Percentiles rank a stretch among this genome's conserved stretches.
Evolutionary conservation across 139 green algal genomes (phyloP).

Genomic region (Micromonas commoda): DNA sequence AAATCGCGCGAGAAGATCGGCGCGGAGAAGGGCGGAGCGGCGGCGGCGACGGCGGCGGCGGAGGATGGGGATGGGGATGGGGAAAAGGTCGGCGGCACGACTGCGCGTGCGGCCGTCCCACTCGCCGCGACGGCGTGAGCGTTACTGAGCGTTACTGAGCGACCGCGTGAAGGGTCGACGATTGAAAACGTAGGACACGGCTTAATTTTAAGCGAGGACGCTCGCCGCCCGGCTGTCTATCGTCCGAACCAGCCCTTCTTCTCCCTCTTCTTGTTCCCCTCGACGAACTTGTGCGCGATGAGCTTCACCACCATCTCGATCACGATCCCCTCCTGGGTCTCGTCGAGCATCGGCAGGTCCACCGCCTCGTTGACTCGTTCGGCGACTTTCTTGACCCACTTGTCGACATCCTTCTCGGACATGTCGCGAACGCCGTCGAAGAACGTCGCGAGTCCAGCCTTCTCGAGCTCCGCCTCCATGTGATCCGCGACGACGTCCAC

Average conservation of each 20-base stretch:
- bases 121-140: too few species aligned
- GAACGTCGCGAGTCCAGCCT: not conserved
- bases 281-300: not conserved
- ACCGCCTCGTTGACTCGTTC: not conserved
- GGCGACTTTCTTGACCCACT: not conserved
- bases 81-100: not conserved
- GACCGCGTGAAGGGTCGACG: too few species aligned
- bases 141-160: too few species aligned
- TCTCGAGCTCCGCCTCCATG: not conserved
- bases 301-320: not conserved
- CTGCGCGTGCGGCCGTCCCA: not conserved
- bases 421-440: not conserved
- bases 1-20: not conserved
- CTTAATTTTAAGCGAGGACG: too few species aligned
- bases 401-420: not conserved
- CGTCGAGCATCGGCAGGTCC: not conserved
- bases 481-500: not conserved
- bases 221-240: too few species aligned
- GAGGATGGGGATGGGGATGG: not conserved
- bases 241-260: not conserved
- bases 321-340: not conserved
- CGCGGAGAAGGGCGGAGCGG: not conserved
- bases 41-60: not conserved
- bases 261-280: not conserved
- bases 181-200: too few species aligned